phyloP scores from a whole-genome alignment of 2,329 filamentous ascomycete genomes.

The Aspergillus hortae region DNA sequence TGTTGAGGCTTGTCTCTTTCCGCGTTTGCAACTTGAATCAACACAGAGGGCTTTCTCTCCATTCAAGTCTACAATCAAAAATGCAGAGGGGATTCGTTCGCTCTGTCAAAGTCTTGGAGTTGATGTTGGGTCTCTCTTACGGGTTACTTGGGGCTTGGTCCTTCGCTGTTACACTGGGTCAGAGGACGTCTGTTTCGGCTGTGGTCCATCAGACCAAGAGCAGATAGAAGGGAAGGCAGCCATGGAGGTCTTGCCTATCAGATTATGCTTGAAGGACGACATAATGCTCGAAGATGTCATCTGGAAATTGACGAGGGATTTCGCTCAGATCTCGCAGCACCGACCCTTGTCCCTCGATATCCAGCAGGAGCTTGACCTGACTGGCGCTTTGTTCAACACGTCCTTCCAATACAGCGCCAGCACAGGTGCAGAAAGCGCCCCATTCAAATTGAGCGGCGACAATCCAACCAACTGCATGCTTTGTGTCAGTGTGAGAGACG shows the following conservation, averaged over 20 bases:
- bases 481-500: conserved; percentile 25
- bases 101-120: conserved; percentile 21
- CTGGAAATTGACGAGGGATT: conserved; percentile 19
- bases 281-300: conserved; percentile 19
- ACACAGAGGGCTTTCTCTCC: background rate
- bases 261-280: conserved; percentile 24
- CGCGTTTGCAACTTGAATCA: conserved; percentile 21
- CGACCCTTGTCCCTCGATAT: conserved; percentile 20
- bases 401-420: conserved; percentile 14
- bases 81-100: conserved; percentile 18
- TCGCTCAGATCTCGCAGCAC: conserved; percentile 16
- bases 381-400: conserved; percentile 29
- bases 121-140: conserved; percentile 26
- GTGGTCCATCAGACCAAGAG: conserved; percentile 36
- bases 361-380: conserved; percentile 23
- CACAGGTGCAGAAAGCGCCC: background rate
- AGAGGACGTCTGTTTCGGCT: conserved; percentile 47
- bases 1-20: conserved; percentile 47
- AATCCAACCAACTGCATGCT: conserved; percentile 21
- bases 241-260: conserved; percentile 16
- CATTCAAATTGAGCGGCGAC: conserved; percentile 5
- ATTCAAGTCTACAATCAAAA: conserved; percentile 12
- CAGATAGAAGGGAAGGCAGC: conserved; percentile 31
- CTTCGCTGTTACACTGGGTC: conserved; percentile 42
- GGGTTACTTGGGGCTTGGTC: conserved; percentile 45